These are phyloP conservation scores for Phlyctochytrium bullatum DNA, from an alignment of 192 early-diverging fungal species.

Conservation along the genomic window DNA sequence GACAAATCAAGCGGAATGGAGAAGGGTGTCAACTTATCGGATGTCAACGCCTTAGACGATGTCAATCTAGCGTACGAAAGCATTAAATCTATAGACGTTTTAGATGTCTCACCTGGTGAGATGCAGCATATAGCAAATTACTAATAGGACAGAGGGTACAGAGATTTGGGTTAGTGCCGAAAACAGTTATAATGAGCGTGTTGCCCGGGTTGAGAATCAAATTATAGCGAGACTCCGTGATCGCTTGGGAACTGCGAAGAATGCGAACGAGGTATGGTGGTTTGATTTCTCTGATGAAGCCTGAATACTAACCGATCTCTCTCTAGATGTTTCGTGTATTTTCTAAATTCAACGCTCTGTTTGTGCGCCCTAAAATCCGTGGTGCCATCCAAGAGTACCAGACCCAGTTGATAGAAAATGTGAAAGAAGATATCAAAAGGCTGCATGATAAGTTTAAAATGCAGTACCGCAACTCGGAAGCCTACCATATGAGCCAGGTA, in stretches of 20 bases:
- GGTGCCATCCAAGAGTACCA: slow-evolving; percentile 99
- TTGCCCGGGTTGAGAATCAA: slow-evolving; percentile 94
- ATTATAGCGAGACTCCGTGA: slow-evolving; percentile 93
- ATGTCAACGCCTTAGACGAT: slow-evolving; percentile 81
- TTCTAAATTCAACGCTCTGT: slow-evolving; percentile 99
- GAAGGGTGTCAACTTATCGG: slow-evolving; percentile 54
- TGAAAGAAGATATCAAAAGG: slow-evolving; percentile 96
- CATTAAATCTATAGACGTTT: slow-evolving; percentile 89
- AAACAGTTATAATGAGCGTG: slow-evolving; percentile 88
- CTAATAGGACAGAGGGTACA: slow-evolving; percentile 70
- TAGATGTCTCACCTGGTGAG: slow-evolving; percentile 81
- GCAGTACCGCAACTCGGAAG: slow-evolving; percentile 87
- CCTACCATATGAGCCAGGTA: slow-evolving; percentile 82
- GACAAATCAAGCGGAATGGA: slow-evolving; percentile 46
- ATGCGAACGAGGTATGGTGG: slow-evolving; percentile 72
- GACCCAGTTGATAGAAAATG: slow-evolving; percentile 93
- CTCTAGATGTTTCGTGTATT: slow-evolving; percentile 98
- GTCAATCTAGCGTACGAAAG: slow-evolving; percentile 87
- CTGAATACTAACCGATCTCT: too few relatives aligned
- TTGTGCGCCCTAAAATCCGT: slow-evolving; percentile 99
- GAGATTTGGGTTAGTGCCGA: slow-evolving; percentile 91
- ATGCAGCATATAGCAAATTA: slow-evolving; percentile 8
- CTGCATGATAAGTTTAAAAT: slow-evolving; percentile 95
- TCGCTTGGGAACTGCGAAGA: slow-evolving; percentile 90
- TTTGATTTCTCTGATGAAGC: slow-evolving; percentile 9